These are phyloP conservation scores for Ustilago xerochloae DNA, from an alignment of 1,284 basidiomycete genomes.

Conservation along the genomic window DNA sequence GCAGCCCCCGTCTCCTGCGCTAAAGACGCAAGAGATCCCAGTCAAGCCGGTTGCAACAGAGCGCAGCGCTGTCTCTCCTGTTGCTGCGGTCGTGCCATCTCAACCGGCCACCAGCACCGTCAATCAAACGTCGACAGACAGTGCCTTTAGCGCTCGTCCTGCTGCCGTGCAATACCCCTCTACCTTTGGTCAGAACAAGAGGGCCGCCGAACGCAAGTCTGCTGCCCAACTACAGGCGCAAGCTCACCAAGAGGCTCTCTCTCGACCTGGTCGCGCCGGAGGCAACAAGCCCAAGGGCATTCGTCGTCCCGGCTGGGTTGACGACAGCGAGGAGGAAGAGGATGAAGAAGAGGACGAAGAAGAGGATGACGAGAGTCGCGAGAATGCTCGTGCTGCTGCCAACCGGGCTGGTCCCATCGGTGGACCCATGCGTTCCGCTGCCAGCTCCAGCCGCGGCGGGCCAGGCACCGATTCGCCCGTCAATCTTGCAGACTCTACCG, in stretches of 20 bases:
- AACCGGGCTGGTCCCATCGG: background rate
- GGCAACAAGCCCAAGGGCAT: slow-evolving; percentile 45
- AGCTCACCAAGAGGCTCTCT: slow-evolving; percentile 59
- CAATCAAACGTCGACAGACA: slow-evolving; percentile 8
- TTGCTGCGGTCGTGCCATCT: background rate
- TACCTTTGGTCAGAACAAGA: slow-evolving; percentile 61
- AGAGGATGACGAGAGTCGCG: slow-evolving; percentile 54
- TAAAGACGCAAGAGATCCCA: slow-evolving; percentile 15
- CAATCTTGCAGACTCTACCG: slow-evolving; percentile 31
- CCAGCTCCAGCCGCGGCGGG: slow-evolving; percentile 28
- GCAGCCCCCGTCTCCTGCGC: slow-evolving; percentile 55
- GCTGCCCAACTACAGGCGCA: slow-evolving; percentile 59
- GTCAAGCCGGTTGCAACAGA: slow-evolving; percentile 10
- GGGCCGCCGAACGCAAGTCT: slow-evolving; percentile 56
- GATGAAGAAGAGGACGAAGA: slow-evolving; percentile 63
- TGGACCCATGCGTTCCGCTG: slow-evolving; percentile 19
- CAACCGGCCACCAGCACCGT: background rate
- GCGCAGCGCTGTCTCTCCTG: slow-evolving; percentile 10
- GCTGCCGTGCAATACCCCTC: slow-evolving; percentile 50
- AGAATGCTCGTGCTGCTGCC: background rate
- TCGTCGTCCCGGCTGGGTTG: slow-evolving; percentile 48
- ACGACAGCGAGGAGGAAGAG: slow-evolving; percentile 55
- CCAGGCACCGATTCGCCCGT: slow-evolving; percentile 32
- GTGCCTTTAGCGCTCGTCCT: slow-evolving; percentile 21
- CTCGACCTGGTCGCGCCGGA: slow-evolving; percentile 47